Percentiles rank a stretch among this genome's conserved stretches.
phyloP scores from a whole-genome alignment of 2,329 filamentous ascomycete species.

The Sphaerulina populicola region DNA sequence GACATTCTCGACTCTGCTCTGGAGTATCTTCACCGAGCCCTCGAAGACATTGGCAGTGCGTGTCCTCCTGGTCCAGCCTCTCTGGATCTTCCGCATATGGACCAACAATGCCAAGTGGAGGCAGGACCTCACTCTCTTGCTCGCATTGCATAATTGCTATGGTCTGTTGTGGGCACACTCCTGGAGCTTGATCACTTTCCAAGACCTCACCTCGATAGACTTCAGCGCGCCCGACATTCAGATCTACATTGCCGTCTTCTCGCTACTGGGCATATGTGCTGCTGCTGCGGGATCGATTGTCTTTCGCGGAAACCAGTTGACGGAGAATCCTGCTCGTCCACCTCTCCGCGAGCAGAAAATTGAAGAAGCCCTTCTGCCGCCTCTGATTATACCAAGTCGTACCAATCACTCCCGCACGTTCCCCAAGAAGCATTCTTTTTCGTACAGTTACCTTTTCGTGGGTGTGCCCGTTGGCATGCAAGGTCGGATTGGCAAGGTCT shows the following conservation, averaged over 20 bases:
- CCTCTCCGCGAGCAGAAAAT: conserved; percentile 20
- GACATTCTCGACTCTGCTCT: conserved; percentile 24
- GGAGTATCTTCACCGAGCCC: conserved; percentile 30
- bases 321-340: conserved; percentile 9
- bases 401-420: conserved; percentile 60
- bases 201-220: conserved; percentile 12
- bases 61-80: conserved; percentile 27
- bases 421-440: conserved; percentile 59
- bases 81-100: conserved; percentile 25
- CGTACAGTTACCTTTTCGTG: conserved; percentile 61
- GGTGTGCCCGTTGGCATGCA: conserved; percentile 59
- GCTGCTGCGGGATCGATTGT: conserved; percentile 27
- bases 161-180: conserved; percentile 19
- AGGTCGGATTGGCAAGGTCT: conserved; percentile 48
- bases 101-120: conserved; percentile 21
- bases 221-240: conserved; percentile 17
- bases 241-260: conserved; percentile 25
- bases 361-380: conserved; percentile 33
- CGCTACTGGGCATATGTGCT: conserved; percentile 26
- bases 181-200: conserved; percentile 18
- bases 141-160: conserved; percentile 22
- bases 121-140: conserved; percentile 25
- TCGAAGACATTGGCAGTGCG: conserved; percentile 26
- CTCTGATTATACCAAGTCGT: conserved; percentile 55
- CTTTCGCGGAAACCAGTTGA: conserved; percentile 24